Conservation (phyloP, 331 rosid species). For the Quercus phellos region DNA sequence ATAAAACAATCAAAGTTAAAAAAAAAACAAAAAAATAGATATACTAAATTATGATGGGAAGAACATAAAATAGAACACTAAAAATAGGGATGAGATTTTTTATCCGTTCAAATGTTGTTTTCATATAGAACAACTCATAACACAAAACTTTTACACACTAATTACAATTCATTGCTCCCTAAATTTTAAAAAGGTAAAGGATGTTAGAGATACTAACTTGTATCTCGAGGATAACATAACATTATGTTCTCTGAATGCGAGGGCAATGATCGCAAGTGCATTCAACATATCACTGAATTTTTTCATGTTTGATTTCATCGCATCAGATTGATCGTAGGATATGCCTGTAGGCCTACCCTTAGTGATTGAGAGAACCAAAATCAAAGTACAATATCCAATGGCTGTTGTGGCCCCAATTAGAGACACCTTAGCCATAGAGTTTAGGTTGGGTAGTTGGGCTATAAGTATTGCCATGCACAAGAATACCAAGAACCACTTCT, state of each 20-base stretch:
- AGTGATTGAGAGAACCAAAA: conserved; percentile 49
- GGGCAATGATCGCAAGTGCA: conserved; percentile 47
- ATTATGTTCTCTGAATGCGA: conserved; percentile 64
- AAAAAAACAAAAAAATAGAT: too few species aligned
- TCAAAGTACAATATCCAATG: conserved; percentile 38
- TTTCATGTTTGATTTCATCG: neutral
- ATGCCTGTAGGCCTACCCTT: conserved; percentile 30
- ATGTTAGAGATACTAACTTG: conserved; percentile 29
- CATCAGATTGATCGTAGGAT: conserved; percentile 16
- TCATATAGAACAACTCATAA: too few species aligned
- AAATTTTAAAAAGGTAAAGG: too few species aligned
- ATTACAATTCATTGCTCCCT: too few species aligned
- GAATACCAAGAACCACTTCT: conserved; percentile 47
- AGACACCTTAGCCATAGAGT: conserved; percentile 46
- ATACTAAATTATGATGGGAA: too few species aligned
- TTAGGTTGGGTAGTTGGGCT: conserved; percentile 61
- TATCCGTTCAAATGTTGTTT: too few species aligned
- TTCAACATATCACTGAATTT: conserved; percentile 25
- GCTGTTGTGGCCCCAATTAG: conserved; percentile 35
- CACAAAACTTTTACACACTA: too few species aligned
- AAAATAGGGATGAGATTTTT: too few species aligned
- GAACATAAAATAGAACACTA: too few species aligned
- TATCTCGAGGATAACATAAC: conserved; percentile 61
- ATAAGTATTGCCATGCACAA: conserved; percentile 39
- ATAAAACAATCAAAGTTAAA: too few species aligned